These are phyloP conservation scores for Erythrophleum ivorense DNA, from an alignment of 331 rosid genomes.

Conservation along the genomic window DNA sequence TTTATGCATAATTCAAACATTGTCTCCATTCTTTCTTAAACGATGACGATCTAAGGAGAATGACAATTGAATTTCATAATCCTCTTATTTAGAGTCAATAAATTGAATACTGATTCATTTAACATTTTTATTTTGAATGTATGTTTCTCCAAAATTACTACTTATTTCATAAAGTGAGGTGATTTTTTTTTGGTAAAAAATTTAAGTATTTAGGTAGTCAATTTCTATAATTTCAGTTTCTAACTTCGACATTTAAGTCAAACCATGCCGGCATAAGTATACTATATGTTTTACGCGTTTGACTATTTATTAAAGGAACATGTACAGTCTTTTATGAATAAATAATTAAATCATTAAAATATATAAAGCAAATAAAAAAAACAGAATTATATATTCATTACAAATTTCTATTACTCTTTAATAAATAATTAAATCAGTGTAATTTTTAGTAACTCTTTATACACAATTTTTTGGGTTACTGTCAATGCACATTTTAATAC, in stretches of 20 bases:
- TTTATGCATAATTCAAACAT: no score
- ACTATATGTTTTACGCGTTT: no score
- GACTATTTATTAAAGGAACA: no score
- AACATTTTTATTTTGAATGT: background rate
- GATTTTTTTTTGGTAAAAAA: background rate
- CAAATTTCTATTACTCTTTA: no score
- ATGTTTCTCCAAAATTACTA: background rate
- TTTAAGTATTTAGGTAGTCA: background rate
- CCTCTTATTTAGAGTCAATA: background rate
- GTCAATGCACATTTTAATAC: no score
- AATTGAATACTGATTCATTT: background rate
- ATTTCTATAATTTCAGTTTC: background rate
- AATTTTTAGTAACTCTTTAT: no score
- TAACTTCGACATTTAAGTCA: background rate
- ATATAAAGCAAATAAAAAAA: no score
- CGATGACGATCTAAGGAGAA: background rate
- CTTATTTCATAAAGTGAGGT: background rate
- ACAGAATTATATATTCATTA: no score
- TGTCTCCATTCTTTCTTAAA: background rate
- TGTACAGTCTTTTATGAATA: no score
- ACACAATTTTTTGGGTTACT: no score
- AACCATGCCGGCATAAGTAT: background rate
- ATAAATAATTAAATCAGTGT: no score
- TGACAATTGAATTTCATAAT: background rate
- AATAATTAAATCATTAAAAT: no score